Evolutionary conservation across 2,329 filamentous ascomycete species (phyloP).

Genomic region (Pseudocercospora musae): DNA sequence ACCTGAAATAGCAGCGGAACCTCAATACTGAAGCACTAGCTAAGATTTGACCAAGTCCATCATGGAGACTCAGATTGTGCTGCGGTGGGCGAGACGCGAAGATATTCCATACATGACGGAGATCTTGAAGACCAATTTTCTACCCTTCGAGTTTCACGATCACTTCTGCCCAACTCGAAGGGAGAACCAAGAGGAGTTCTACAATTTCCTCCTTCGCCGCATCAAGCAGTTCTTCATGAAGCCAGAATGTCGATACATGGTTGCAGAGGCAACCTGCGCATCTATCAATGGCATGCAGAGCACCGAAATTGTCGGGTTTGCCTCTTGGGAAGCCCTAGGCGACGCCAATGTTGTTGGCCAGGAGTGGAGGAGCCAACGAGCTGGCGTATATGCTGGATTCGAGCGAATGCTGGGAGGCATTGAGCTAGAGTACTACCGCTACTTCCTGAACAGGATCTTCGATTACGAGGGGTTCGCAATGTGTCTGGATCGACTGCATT

Average conservation of each 20-base stretch:
- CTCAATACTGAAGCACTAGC: too few relatives aligned
- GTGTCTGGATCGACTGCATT: slow-evolving; percentile 12
- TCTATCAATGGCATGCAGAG: slow-evolving; percentile 9
- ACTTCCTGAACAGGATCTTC: slow-evolving; percentile 18
- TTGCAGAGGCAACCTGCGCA: slow-evolving; percentile 12
- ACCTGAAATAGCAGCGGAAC: too few relatives aligned
- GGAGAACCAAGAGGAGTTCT: slow-evolving; percentile 16
- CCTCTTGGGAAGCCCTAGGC: slow-evolving; percentile 19
- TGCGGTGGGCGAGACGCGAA: slow-evolving; percentile 20
- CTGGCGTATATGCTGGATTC: slow-evolving; percentile 1
- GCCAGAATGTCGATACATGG: slow-evolving; percentile 19
- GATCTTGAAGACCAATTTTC: slow-evolving; percentile 10
- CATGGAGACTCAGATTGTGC: slow-evolving; percentile 4
- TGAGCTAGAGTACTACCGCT: slow-evolving; percentile 17
- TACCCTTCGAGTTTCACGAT: slow-evolving; percentile 20
- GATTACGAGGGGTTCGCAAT: slow-evolving; percentile 14
- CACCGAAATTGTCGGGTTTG: slow-evolving; percentile 17
- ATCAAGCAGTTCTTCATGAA: slow-evolving; percentile 21
- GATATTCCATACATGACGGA: slow-evolving; percentile 18
- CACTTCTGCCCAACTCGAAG: slow-evolving; percentile 15
- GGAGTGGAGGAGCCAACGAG: slow-evolving; percentile 11
- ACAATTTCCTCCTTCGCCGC: slow-evolving; percentile 14
- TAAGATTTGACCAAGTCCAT: too few relatives aligned
- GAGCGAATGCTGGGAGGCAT: slow-evolving; percentile 12
- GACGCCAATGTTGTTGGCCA: slow-evolving; percentile 11